Evolutionary conservation across 768 basidiomycete species (phyloP).

Genomic region (Leccinum barrowsii): DNA sequence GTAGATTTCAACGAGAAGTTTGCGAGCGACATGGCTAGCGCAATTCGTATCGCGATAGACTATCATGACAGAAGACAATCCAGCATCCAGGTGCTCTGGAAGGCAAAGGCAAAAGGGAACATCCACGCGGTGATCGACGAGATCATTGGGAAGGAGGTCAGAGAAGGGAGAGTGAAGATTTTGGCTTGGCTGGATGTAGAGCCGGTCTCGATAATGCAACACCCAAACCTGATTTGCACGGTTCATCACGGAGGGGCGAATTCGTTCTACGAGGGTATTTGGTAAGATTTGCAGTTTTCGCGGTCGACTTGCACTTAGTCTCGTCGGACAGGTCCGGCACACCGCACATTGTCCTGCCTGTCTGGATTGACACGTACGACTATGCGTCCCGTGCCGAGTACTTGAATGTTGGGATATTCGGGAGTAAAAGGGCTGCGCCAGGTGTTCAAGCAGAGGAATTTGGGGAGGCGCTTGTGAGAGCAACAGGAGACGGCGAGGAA

Average conservation of each 20-base stretch:
- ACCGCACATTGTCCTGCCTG: conserved; percentile 1
- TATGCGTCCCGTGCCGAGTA: not conserved
- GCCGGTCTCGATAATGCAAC: conserved; percentile 11
- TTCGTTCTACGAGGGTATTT: conserved; percentile 5
- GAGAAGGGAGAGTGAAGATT: conserved; percentile 7
- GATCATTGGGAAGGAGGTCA: conserved; percentile 4
- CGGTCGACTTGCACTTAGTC: not conserved
- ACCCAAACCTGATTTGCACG: conserved; percentile 1
- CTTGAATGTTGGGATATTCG: conserved; percentile 9
- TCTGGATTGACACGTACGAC: too few species aligned
- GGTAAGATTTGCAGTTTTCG: not conserved
- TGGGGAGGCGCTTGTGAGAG: conserved; percentile 1
- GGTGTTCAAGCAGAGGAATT: conserved; percentile 8
- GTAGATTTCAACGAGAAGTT: not conserved
- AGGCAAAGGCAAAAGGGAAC: not conserved
- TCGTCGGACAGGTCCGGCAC: conserved; percentile 9
- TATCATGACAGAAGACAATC: not conserved
- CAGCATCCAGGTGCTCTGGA: conserved; percentile 31
- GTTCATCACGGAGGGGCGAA: conserved; percentile 7
- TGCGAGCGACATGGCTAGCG: conserved; percentile 1
- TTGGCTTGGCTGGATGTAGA: conserved; percentile 12
- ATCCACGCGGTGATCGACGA: not conserved
- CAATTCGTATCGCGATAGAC: conserved; percentile 8
- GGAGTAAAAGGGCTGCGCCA: not conserved
- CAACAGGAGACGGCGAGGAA: conserved; percentile 4